A percentile compares a stretch with the other conserved stretches of the same genome.
Conservation (phyloP, 2,329 filamentous ascomycete species). For the Colletotrichum godetiae region DNA sequence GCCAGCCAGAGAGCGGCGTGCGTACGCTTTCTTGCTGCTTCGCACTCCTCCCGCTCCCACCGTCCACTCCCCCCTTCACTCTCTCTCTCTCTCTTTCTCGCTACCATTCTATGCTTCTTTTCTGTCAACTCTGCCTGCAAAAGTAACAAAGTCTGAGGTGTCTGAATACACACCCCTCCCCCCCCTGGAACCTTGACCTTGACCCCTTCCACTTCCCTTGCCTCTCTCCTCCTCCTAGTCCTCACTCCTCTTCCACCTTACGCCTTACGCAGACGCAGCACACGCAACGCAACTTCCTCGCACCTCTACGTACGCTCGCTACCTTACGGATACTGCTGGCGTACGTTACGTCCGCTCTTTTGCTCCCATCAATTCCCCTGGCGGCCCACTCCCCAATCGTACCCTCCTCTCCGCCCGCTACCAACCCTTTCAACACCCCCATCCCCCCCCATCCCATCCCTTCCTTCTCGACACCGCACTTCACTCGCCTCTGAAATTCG, state of each 20-base stretch:
- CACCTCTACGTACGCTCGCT: constrained; percentile 1
- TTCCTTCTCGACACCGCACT: constrained; percentile 29
- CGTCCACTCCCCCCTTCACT: neutral
- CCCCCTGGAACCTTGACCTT: constrained; percentile 3
- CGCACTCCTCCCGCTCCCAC: constrained; percentile 12
- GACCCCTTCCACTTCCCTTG: constrained; percentile 14
- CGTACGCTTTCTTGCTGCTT: constrained; percentile 30
- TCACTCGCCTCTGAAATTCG: constrained; percentile 26
- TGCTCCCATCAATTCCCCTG: constrained; percentile 10
- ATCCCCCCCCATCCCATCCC: constrained; percentile 34
- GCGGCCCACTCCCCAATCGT: constrained; percentile 30
- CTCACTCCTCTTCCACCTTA: neutral
- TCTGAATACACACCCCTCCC: neutral
- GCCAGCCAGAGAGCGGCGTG: constrained; percentile 31
- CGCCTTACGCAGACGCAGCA: constrained; percentile 4
- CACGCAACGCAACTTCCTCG: neutral
- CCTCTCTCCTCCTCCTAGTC: neutral
- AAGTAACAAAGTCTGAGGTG: neutral
- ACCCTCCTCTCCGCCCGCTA: constrained; percentile 36
- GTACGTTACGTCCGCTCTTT: constrained; percentile 2
- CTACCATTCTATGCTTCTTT: neutral
- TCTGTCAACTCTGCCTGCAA: neutral
- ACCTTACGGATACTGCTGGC: constrained; percentile 19
- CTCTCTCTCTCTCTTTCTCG: constrained; percentile 1
- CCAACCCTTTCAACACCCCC: constrained; percentile 36